Evolutionary conservation across 2,329 filamentous ascomycete species (phyloP), one percentile per base, ranked within the genome.

Genomic region (Didymella glomerata): DNA sequence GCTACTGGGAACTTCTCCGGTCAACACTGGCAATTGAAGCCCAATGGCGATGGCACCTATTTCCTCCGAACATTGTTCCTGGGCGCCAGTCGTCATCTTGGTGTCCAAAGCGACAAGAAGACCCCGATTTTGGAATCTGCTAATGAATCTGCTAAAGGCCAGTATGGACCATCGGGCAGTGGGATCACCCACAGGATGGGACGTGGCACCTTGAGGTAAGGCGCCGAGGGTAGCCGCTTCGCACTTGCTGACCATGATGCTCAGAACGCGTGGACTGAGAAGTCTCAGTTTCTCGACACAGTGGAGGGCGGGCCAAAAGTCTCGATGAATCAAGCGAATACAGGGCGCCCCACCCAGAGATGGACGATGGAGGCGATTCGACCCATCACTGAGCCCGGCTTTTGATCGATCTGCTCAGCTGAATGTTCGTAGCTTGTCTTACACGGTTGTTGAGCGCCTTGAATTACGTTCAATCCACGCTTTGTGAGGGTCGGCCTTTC

Each of bases 1-100:
- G 54, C 51, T 18, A 60, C 57, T 22, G 64, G 57, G 18, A 60
- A 66, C 34, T 65, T 68, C 57, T 57, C 62, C 11, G 66, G 68
- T n/a, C 69, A 73, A 44, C 56, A 54, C 57, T 72, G 66, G 70
- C 68, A 72, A 44, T 59, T 71, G 48, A 63, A 61, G 9, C 48
- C 61, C n/a, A 63, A 65, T 22, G 50, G 27, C 4, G 59, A 65
- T 58, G 65, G 57, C 9, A 62, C 57, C 1, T 70, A 64, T 51
- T 48, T 36, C 16, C 40, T 72, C 1, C 65, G 68, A 20, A 69
- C 57, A 3, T 42, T 67, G 42, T 71, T 67, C 45, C 67, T 73
- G 0, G 66, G 67, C 0, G 45, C 66, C 1, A 53, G 61, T 36
- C 61, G 65, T 1, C 59, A 58, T 16, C 57, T 74, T 7, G 61